Base-by-base conservation (phyloP, 768 basidiomycete genomes). In the Collybiopsis luxurians region DNA sequence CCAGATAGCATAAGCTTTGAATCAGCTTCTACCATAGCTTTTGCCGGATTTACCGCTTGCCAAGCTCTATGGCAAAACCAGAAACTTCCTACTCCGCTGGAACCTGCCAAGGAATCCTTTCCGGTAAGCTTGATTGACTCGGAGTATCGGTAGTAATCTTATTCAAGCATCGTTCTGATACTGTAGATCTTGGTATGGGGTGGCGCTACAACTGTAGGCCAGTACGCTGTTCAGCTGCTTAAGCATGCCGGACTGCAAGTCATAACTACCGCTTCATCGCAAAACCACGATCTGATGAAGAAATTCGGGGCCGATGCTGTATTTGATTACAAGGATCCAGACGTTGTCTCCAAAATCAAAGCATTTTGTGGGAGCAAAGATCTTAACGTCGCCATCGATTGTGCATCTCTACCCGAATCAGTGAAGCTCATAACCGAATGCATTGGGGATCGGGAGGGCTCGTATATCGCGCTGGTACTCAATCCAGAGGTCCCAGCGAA, bases 231-330 rank as follows among this genome's bases (percentile, higher is more conserved):
- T 23, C 73, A 76, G 59, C 70, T 80, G 12, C 71, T 73, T 3
- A 69, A 71, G 34, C 60, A 71, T 5, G 61, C 72, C 0, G 78
- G 78, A 13, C 70, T 75, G 59, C 68, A 69, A 30, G 72, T 78
- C 39, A 66, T 75, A 24, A 71, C 77, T 7, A 74, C 74, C 13
- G 73, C 76, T 5, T 76, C 75, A 1, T 69, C 73, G 7, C 61
- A 65, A 38, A 77, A 78, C 60, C 68, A 70, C 45, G 66, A 64
- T 0, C 61, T 73, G n/a, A 59, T 79, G 28, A 71, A 68, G 43
- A 58, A 63, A 1, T 62, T 77, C 13, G 79, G 80, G 6, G 80
- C 79, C 0, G 69, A 73, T 36, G 71, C 65, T 0, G 69, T 73
- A 4, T 70, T 76, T 59, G 73, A 77, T 59, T 69, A 67, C 60